Percentiles rank a stretch among this genome's conserved stretches.
These are phyloP conservation scores for Xylaria arbuscula DNA, from an alignment of 2,329 filamentous ascomycete genomes.

Conservation along the genomic window DNA sequence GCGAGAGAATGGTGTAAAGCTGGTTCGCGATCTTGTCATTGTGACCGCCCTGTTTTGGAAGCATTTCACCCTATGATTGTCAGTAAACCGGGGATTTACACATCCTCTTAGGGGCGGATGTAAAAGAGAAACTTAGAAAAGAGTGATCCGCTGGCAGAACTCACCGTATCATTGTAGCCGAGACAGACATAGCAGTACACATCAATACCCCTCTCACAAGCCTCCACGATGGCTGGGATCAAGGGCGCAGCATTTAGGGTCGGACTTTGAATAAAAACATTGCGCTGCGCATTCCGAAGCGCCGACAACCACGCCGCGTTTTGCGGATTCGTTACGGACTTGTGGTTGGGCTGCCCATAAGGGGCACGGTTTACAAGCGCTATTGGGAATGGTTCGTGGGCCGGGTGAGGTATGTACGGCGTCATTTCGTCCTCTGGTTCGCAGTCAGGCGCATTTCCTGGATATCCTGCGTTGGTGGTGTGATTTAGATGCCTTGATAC, in stretches of 20 bases:
- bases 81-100: neutral
- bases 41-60: slow-evolving; percentile 79
- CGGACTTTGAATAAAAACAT: slow-evolving; percentile 82
- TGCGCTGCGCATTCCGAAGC: slow-evolving; percentile 70
- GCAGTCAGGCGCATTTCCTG: slow-evolving; percentile 65
- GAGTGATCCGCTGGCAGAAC: slow-evolving; percentile 39
- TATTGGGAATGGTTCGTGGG: slow-evolving; percentile 71
- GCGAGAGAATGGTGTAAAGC: slow-evolving; percentile 66
- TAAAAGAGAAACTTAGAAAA: neutral
- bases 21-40: slow-evolving; percentile 76
- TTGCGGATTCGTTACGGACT: slow-evolving; percentile 73
- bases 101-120: neutral
- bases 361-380: slow-evolving; percentile 77
- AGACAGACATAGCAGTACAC: slow-evolving; percentile 79
- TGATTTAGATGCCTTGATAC: slow-evolving; percentile 75
- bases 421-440: slow-evolving; percentile 68
- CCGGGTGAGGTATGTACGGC: slow-evolving; percentile 69
- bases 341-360: slow-evolving; percentile 71
- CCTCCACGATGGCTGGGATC: slow-evolving; percentile 70
- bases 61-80: slow-evolving; percentile 70
- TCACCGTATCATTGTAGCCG: slow-evolving; percentile 78
- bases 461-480: slow-evolving; percentile 63
- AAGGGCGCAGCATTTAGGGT: slow-evolving; percentile 79
- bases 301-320: slow-evolving; percentile 80
- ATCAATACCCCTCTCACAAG: slow-evolving; percentile 73